Conservation (phyloP, 306 rosid genomes). For the Calophaca sinica region DNA sequence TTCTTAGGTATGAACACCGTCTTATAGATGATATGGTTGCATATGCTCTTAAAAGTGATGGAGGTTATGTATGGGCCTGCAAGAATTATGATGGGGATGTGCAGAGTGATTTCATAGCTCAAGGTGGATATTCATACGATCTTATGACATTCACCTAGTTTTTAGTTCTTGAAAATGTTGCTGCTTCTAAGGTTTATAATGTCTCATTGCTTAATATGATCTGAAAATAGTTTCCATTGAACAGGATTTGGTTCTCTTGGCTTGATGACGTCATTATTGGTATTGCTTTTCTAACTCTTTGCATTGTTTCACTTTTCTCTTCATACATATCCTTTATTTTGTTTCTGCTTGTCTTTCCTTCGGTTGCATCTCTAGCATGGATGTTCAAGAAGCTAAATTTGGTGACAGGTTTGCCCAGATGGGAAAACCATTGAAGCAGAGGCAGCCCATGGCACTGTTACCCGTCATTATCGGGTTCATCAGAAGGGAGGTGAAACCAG, state of each 20-base stretch:
- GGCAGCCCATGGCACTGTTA: constrained; percentile 98
- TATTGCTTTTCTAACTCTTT: constrained; percentile 36
- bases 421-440: constrained; percentile 98
- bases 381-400: constrained; percentile 37
- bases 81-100: constrained; percentile 99
- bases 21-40: constrained; percentile 99
- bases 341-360: constrained; percentile 16
- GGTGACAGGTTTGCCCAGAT: constrained; percentile 85
- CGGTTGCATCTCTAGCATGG: constrained; percentile 32
- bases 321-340: not conserved
- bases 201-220: constrained; percentile 18
- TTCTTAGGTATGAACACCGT: constrained; percentile 95
- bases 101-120: constrained; percentile 98
- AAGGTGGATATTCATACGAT: constrained; percentile 64
- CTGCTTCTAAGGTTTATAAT: constrained; percentile 13
- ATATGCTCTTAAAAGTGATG: constrained; percentile 93
- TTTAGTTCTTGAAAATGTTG: constrained; percentile 34
- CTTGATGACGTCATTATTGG: constrained; percentile 62
- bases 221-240: constrained; percentile 40
- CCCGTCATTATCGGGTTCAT: constrained; percentile 92
- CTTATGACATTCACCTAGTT: constrained; percentile 23
- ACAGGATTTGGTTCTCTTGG: constrained; percentile 67
- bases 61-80: constrained; percentile 99
- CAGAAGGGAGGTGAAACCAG: constrained; percentile 98
- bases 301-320: constrained; percentile 20